Conservation (phyloP, 2,329 filamentous ascomycete species). For the Aspergillus fructus region DNA sequence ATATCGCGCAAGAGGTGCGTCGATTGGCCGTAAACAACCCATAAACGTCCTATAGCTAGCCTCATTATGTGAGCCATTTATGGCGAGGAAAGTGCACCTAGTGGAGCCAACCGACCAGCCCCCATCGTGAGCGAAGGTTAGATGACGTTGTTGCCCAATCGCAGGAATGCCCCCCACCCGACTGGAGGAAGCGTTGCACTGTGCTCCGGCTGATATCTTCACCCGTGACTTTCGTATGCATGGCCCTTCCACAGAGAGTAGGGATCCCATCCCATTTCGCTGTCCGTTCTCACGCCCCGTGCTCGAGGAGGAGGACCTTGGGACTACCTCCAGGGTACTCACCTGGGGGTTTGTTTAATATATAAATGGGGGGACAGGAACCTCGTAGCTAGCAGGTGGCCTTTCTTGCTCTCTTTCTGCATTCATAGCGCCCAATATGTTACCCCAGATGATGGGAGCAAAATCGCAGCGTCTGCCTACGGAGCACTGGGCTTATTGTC, state of each 20-base stretch:
- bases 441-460: not conserved
- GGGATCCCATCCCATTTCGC: not conserved
- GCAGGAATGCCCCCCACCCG: not conserved
- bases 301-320: not conserved
- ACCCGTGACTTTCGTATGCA: not conserved
- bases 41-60: not conserved
- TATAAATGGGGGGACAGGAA: conserved; percentile 1
- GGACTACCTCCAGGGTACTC: conserved; percentile 8
- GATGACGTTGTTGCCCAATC: not conserved
- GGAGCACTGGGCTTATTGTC: not conserved
- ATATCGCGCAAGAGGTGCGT: not conserved
- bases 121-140: not conserved
- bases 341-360: not conserved
- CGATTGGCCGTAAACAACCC: not conserved
- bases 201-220: not conserved
- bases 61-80: not conserved
- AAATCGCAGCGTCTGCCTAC: not conserved
- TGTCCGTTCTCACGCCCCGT: not conserved
- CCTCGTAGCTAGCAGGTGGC: not conserved
- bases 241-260: not conserved
- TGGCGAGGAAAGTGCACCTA: not conserved
- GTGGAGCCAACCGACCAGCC: not conserved
- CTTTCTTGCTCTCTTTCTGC: not conserved
- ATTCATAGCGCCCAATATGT: not conserved
- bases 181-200: not conserved